Percentiles rank a stretch among this genome's conserved stretches.
phyloP scores from a whole-genome alignment of 169 alveolate species.

The Plasmodium yoelii region DNA sequence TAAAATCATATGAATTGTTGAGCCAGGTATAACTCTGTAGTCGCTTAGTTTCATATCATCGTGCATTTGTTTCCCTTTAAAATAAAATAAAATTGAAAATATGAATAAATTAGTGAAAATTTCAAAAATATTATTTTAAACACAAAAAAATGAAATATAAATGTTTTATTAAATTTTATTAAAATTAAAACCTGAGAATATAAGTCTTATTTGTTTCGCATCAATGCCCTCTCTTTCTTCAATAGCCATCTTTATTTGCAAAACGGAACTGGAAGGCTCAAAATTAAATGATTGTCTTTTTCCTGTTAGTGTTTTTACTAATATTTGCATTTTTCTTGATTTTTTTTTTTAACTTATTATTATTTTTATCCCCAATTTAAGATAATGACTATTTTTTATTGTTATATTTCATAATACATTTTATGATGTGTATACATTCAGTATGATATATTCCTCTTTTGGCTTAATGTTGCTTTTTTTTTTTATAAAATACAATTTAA shows the following conservation, averaged over 20 bases:
- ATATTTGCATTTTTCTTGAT: conserved; percentile 88
- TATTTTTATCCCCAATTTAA: neutral
- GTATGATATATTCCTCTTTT: neutral
- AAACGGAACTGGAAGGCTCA: conserved; percentile 94
- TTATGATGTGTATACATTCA: neutral
- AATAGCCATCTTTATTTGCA: conserved; percentile 94
- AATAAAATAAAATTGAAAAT: conserved; percentile 17
- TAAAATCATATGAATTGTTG: conserved; percentile 96
- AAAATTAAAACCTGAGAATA: conserved; percentile 85
- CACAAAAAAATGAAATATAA: neutral
- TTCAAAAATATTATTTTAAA: neutral
- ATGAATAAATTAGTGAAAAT: neutral
- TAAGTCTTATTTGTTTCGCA: conserved; percentile 92
- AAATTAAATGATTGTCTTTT: conserved; percentile 93
- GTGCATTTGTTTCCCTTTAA: conserved; percentile 91
- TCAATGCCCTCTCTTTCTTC: conserved; percentile 94
- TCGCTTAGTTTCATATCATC: conserved; percentile 93
- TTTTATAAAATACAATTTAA: neutral
- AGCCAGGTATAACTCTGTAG: conserved; percentile 95
- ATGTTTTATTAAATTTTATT: neutral
- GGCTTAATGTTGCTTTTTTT: neutral
- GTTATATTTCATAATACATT: conserved; percentile 48
- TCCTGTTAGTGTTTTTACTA: conserved; percentile 95
- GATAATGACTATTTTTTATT: conserved; percentile 3
- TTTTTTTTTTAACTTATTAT: conserved; percentile 5